These are phyloP conservation scores for Naganishia cerealis DNA, from an alignment of 1,284 basidiomycete species.

Conservation along the genomic window DNA sequence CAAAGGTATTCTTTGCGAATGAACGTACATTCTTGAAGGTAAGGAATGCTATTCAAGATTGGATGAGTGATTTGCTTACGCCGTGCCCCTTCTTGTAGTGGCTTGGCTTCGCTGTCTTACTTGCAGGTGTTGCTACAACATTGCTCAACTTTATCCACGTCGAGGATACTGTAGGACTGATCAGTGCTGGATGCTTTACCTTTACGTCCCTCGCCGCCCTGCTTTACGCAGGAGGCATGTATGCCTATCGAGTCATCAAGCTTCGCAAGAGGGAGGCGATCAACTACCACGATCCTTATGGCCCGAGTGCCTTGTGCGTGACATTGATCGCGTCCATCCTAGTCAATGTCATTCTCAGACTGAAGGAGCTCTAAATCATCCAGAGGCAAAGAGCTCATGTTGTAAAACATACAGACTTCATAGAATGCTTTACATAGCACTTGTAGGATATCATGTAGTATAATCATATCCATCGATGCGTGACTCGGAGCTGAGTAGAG, in stretches of 20 bases:
- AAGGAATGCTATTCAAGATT: constrained; percentile 5
- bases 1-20: constrained; percentile 96
- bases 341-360: constrained; percentile 65
- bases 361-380: constrained; percentile 47
- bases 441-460: background rate
- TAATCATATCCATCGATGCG: background rate
- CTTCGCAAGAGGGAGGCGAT: constrained; percentile 73
- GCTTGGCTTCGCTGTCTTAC: constrained; percentile 86
- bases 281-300: constrained; percentile 79
- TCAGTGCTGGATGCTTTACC: constrained; percentile 84
- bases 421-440: background rate
- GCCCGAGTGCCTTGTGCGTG: constrained; percentile 73
- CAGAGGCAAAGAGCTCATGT: background rate
- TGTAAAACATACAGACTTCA: constrained; percentile 1
- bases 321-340: constrained; percentile 70
- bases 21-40: constrained; percentile 65
- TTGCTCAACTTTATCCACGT: constrained; percentile 83
- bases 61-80: background rate
- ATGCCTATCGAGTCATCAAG: constrained; percentile 77
- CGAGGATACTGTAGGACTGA: constrained; percentile 72
- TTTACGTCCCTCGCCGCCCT: constrained; percentile 84
- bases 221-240: constrained; percentile 82
- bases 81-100: constrained; percentile 58
- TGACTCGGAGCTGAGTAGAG: too few relatives aligned
- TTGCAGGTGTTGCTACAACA: constrained; percentile 83